phyloP scores from a whole-genome alignment of 495 filamentous ascomycete species.

The Tuber brumale region DNA sequence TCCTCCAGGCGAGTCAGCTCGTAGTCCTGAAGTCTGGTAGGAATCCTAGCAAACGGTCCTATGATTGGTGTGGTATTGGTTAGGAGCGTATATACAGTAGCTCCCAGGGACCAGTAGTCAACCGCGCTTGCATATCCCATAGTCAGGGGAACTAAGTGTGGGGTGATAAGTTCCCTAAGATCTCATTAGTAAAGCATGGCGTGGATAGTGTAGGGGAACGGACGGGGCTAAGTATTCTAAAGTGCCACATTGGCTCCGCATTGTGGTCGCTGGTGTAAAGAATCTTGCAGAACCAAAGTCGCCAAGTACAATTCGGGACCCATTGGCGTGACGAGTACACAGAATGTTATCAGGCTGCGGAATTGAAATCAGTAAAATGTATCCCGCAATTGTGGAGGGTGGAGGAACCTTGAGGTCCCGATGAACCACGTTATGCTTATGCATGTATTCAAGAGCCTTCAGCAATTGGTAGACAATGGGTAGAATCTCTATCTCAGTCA shows the following conservation, averaged over 20 bases:
- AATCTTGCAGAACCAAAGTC: constrained; percentile 58
- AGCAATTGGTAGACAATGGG: constrained; percentile 55
- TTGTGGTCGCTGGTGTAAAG: constrained; percentile 42
- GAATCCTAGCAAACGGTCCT: constrained; percentile 19
- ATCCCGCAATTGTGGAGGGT: background rate
- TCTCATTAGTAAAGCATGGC: constrained; percentile 3
- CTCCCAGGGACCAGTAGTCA: constrained; percentile 61
- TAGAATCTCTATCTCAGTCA: constrained; percentile 51
- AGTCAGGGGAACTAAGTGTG: background rate
- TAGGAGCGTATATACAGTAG: constrained; percentile 50
- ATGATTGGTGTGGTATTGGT: constrained; percentile 48
- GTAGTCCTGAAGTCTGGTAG: constrained; percentile 30
- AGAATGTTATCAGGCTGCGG: constrained; percentile 58
- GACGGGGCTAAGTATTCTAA: constrained; percentile 58
- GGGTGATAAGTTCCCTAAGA: background rate
- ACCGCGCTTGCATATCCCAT: constrained; percentile 58
- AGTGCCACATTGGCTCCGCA: constrained; percentile 55
- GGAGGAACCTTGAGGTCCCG: constrained; percentile 54
- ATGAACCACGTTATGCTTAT: constrained; percentile 54
- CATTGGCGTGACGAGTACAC: constrained; percentile 47
- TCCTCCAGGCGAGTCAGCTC: constrained; percentile 46
- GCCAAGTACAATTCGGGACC: constrained; percentile 53
- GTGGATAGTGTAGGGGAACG: constrained; percentile 32
- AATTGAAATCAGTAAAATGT: background rate
- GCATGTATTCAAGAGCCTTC: constrained; percentile 56